Evolutionary conservation across 2,329 filamentous ascomycete species (phyloP), one percentile per base, ranked within the genome.

Genomic region (Colletotrichum magnum): DNA sequence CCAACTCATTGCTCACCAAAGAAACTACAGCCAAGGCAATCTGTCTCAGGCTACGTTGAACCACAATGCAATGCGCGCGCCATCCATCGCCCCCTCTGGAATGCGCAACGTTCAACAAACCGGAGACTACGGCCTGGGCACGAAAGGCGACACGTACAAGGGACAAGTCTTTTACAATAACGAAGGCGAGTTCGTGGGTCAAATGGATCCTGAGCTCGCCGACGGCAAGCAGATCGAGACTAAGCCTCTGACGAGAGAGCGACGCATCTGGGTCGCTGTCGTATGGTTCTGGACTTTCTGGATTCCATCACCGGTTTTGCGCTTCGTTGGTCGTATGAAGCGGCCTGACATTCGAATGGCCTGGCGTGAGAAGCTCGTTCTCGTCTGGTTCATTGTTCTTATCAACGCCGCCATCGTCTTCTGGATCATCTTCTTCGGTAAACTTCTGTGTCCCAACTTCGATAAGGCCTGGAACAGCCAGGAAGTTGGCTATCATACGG

Each of bases 291-390:
- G 97, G 57, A 99, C 96, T 0, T 98, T 94, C 78, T 98, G 93
- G 93, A 96, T 98, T 73, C 96, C 96, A 0, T 98, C 95, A 0
- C 93, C 94, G 56, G 73, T 93, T 2, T 89, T 99, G 16, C 88
- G 88, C n/a, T 92, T 87, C 69, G 77, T 98, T 67, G 96, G 96
- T 39, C 93, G 95, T 24, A 99, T 99, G 96, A 97, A 97, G 82
- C 91, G 96, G 64, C 96, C 95, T 2, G 96, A 99, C 81, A 94
- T 99, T 9, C 93, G 96, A 28, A 93, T 98, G 89, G 96, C 96
- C 0, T 99, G 96, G 96, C 89, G 96, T 80, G 96, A 99, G 77
- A 99, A 99, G 81, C 59, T 99, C 12, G 92, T 96, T 0, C 84
- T 99, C 12, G 90, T 95, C 54, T 84, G 93, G 68, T 75, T 97